A percentile compares a stretch with the other conserved stretches of the same genome.
phyloP scores from a whole-genome alignment of 805 yeast species.

The Candida silvicultrix region DNA sequence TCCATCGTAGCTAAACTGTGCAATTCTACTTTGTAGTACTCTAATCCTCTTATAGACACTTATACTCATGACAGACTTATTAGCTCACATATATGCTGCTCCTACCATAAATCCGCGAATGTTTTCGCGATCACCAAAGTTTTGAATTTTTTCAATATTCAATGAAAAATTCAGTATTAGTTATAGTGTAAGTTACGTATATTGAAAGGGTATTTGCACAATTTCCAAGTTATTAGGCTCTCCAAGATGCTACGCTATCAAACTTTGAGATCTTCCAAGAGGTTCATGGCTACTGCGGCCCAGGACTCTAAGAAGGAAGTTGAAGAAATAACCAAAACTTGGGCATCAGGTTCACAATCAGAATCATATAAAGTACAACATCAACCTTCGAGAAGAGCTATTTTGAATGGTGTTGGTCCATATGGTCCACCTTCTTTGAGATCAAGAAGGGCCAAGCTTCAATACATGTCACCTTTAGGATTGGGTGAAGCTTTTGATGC shows the following conservation, averaged over 20 bases:
- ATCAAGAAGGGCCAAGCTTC: slow-evolving; percentile 33
- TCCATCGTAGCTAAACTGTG: too few species aligned
- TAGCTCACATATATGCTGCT: too few species aligned
- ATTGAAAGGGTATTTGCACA: too few species aligned
- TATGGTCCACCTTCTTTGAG: slow-evolving; percentile 50
- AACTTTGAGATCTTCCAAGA: slow-evolving; percentile 4
- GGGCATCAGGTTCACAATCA: slow-evolving; percentile 24
- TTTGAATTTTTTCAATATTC: too few species aligned
- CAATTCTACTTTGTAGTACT: too few species aligned
- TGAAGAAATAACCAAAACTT: slow-evolving; percentile 12
- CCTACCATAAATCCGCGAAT: too few species aligned
- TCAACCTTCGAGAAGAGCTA: slow-evolving; percentile 20
- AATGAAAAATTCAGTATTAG: too few species aligned
- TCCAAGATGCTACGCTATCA: slow-evolving; percentile 14
- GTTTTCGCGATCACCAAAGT: too few species aligned
- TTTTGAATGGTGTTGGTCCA: slow-evolving; percentile 27
- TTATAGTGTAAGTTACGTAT: too few species aligned
- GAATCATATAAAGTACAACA: slow-evolving; percentile 23
- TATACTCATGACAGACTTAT: not conserved
- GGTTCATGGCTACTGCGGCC: slow-evolving; percentile 9
- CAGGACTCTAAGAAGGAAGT: not conserved
- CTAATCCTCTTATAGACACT: not conserved
- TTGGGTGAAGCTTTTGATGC: slow-evolving; percentile 67
- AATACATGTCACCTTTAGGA: slow-evolving; percentile 64
- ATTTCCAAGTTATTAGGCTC: too few species aligned